Evolutionary conservation across 2,329 filamentous ascomycete species (phyloP).

Genomic region (Penicillium sp.): DNA sequence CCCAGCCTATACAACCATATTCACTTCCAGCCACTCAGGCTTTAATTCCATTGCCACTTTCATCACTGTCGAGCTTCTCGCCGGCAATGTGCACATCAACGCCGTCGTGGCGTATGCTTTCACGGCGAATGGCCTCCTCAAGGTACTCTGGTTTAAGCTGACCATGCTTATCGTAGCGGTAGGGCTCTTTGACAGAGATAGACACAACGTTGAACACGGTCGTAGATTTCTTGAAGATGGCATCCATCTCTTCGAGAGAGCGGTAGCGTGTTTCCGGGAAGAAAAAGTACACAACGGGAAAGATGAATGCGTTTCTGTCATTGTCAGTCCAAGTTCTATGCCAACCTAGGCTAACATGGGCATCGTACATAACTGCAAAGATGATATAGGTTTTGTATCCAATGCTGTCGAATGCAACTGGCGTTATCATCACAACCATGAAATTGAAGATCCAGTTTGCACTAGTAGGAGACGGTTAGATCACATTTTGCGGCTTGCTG

Average conservation of each 20-base stretch:
- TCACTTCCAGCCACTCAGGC: background rate
- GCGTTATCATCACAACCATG: constrained; percentile 62
- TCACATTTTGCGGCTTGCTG: no score
- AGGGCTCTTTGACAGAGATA: constrained; percentile 50
- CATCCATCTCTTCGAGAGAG: constrained; percentile 64
- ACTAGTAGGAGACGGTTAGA: background rate
- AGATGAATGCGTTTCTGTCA: constrained; percentile 47
- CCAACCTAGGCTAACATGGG: no score
- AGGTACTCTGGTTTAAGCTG: constrained; percentile 49
- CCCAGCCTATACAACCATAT: background rate
- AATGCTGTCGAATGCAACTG: constrained; percentile 54
- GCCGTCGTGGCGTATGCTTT: constrained; percentile 23
- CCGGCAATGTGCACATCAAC: constrained; percentile 10
- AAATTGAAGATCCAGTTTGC: constrained; percentile 58
- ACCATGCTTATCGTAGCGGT: constrained; percentile 55
- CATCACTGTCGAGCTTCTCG: constrained; percentile 24
- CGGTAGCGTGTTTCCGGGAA: constrained; percentile 56
- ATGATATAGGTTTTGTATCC: constrained; percentile 47
- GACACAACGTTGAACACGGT: constrained; percentile 48
- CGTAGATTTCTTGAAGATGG: constrained; percentile 56
- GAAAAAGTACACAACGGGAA: constrained; percentile 55
- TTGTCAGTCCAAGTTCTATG: constrained; percentile 2
- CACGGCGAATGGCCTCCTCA: constrained; percentile 34
- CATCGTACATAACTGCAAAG: constrained; percentile 51
- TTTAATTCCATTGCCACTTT: constrained; percentile 18